Evolutionary conservation across 2,329 filamentous ascomycete genomes (phyloP), one percentile per base, ranked within the genome.

Genomic region (Rachicladosporium sp.): DNA sequence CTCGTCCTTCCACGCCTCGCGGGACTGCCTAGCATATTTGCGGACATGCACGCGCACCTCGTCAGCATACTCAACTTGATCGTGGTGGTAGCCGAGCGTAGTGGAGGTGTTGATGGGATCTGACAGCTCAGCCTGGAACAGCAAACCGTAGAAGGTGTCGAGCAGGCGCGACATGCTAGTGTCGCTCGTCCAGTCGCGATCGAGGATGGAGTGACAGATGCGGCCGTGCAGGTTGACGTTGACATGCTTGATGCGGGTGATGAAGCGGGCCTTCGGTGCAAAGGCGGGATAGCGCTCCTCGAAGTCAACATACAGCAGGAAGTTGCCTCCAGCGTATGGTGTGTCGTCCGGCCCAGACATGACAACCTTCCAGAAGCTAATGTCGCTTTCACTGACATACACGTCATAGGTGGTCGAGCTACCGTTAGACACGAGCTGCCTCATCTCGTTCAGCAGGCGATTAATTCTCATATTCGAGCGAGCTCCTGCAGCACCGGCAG

Each of bases 331-430:
- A 67, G 93, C 89, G 54, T 93, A 98, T 1, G 91, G 91, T 1
- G 91, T 98, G 46, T 82, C 91, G 56, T 93, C 87, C 8, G 91
- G 91, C 0, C 91, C 91, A 63, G 93, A 81, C 54, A 98, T 96
- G 46, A 96, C 68, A 6, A 88, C 91, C 66, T 96, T 89, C 91
- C 91, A 98, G 56, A 85, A 70, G 53, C 95, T 82, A 58, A 96
- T 79, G 67, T 98, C 87, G 61, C 95, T 89, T 68, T 98, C 91
- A 48, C 75, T 82, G 45, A 95, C 71, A 13, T 62, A 65, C 29
- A 64, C 45, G 35, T 66, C 61, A 36, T 60, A 62, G 15, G 50
- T 49, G 4, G 55, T 52, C 36, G 63, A 54, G 3, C 44, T 42
- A 11, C 31, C 35, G 13, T 52, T 49, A 2, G 44, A 43, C 5